These are phyloP conservation scores for Cladosporium oxysporum DNA, from an alignment of 2,329 filamentous ascomycete genomes.

Conservation along the genomic window DNA sequence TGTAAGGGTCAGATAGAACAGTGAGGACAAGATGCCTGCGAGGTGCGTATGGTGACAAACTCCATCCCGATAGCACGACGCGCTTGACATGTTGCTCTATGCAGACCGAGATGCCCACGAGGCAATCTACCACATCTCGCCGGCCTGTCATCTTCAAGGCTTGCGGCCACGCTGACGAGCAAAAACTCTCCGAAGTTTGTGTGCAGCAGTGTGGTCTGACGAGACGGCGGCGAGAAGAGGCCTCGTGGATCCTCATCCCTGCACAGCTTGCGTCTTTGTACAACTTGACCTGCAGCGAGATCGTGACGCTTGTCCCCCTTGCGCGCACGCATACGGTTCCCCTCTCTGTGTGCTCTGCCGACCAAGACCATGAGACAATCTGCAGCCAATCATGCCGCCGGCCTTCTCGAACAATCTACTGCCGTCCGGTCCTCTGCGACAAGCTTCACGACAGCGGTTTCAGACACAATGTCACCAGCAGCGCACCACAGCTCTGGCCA, in stretches of 20 bases:
- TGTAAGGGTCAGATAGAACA: neutral
- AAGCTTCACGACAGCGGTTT: constrained; percentile 11
- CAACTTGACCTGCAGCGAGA: constrained; percentile 25
- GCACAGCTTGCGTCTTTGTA: constrained; percentile 22
- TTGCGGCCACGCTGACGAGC: constrained; percentile 9
- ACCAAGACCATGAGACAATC: constrained; percentile 8
- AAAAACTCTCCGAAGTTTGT: constrained; percentile 19
- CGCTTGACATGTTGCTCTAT: constrained; percentile 1
- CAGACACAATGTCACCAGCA: constrained; percentile 18
- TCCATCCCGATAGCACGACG: neutral
- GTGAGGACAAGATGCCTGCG: neutral
- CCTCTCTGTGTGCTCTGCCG: constrained; percentile 18
- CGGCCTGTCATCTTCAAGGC: neutral
- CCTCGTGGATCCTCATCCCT: constrained; percentile 23
- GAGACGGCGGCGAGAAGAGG: constrained; percentile 17
- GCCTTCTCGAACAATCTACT: constrained; percentile 8
- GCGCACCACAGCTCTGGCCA: neutral
- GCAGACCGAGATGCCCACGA: constrained; percentile 1
- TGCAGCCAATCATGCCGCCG: constrained; percentile 14
- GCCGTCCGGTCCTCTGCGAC: constrained; percentile 8
- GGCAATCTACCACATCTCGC: constrained; percentile 5
- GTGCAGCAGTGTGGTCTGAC: constrained; percentile 2
- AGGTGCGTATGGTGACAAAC: neutral
- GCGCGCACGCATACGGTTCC: constrained; percentile 16
- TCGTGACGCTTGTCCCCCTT: constrained; percentile 24